A percentile compares a stretch with the other conserved stretches of the same genome.
Conservation (phyloP, 305 asterid genomes). For the Plantago rigida region DNA sequence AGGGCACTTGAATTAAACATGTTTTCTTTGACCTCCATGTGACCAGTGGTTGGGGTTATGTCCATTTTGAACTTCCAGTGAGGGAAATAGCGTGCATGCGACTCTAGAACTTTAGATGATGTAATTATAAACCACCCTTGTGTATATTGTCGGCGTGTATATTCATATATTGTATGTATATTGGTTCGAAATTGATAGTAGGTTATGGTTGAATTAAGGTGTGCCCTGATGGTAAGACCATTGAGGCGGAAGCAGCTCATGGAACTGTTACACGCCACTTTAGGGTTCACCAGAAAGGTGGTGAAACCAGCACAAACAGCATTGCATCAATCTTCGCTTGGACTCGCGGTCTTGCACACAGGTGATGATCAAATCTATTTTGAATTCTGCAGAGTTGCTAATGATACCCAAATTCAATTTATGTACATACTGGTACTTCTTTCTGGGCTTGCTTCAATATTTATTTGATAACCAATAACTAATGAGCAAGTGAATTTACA, state of each 20-base stretch:
- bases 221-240: constrained; percentile 95
- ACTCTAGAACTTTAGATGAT: no score
- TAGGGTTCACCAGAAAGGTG: constrained; percentile 91
- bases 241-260: constrained; percentile 97
- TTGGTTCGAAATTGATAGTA: no score
- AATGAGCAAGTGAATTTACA: constrained; percentile 4
- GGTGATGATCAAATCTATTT: constrained; percentile 29
- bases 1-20: no score
- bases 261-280: constrained; percentile 96
- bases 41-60: constrained; percentile 16
- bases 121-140: no score
- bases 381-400: no score
- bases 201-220: constrained; percentile 32
- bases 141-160: no score
- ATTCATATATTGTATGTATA: no score
- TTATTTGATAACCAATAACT: background rate
- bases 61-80: no score
- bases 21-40: constrained; percentile 69
- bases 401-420: background rate
- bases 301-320: constrained; percentile 98
- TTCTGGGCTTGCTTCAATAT: no score
- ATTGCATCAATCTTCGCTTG: constrained; percentile 96
- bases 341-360: constrained; percentile 95
- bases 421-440: no score
- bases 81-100: no score